A percentile compares a stretch with the other conserved stretches of the same genome.
These are phyloP conservation scores for Aureobasidium sp. DNA, from an alignment of 2,329 filamentous ascomycete species.

Conservation along the genomic window DNA sequence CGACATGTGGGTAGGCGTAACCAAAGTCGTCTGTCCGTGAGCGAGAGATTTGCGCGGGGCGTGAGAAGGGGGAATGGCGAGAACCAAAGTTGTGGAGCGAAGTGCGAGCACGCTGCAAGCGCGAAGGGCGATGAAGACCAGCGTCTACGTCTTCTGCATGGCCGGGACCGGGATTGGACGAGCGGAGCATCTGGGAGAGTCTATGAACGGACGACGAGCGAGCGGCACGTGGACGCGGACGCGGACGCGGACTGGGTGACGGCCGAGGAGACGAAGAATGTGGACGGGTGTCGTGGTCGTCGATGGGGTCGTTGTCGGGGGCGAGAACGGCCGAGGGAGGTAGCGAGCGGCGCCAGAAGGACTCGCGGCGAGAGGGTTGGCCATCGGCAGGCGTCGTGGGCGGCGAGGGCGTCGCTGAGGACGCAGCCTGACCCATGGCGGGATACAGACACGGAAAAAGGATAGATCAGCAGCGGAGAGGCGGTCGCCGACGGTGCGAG, in stretches of 20 bases:
- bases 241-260: not conserved
- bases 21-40: conserved; percentile 9
- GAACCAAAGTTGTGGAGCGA: conserved; percentile 3
- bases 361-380: not conserved
- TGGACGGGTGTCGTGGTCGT: not conserved
- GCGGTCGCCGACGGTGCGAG: not conserved
- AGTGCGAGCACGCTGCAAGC: conserved; percentile 12
- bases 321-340: conserved; percentile 3
- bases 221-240: conserved; percentile 16
- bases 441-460: not conserved
- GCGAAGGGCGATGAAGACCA: conserved; percentile 18
- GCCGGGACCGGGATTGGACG: conserved; percentile 17
- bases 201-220: conserved; percentile 24
- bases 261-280: not conserved
- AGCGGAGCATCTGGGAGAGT: conserved; percentile 25
- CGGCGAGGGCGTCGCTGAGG: conserved; percentile 13
- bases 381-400: not conserved
- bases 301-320: not conserved
- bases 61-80: conserved; percentile 6
- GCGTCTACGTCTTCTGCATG: not conserved
- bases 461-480: not conserved
- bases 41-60: not conserved
- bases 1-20: conserved; percentile 13
- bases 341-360: conserved; percentile 13
- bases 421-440: conserved; percentile 26